Evolutionary conservation across 257 asterid species (phyloP).

Genomic region (Petunia axillaris): DNA sequence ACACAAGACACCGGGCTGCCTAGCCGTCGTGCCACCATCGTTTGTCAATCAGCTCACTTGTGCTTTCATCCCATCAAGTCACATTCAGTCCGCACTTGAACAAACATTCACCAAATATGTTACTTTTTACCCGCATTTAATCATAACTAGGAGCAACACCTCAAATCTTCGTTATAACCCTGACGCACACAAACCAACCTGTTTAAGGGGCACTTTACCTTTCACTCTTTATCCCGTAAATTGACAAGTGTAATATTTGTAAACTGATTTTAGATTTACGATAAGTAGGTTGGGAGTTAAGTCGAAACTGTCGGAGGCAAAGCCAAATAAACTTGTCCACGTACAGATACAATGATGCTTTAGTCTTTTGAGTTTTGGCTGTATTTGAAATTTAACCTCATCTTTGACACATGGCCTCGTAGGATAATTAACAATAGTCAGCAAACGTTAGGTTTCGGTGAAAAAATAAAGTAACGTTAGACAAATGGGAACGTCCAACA

Average conservation of each 20-base stretch:
- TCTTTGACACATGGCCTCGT: conserved; percentile 8
- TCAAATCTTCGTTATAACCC: too few species aligned
- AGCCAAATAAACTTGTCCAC: not conserved
- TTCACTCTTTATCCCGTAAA: not conserved
- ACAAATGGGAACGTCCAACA: conserved; percentile 21
- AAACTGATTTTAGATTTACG: not conserved
- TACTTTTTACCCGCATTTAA: too few species aligned
- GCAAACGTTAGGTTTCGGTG: not conserved
- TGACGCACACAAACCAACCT: too few species aligned
- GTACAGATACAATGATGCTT: conserved; percentile 1
- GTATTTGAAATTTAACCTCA: not conserved
- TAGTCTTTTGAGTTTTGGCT: not conserved
- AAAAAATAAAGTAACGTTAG: too few species aligned
- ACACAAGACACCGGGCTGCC: too few species aligned
- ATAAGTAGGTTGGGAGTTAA: not conserved
- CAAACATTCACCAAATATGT: too few species aligned
- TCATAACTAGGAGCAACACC: too few species aligned
- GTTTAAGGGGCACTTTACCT: not conserved
- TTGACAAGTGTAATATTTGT: not conserved
- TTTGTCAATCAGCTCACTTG: too few species aligned
- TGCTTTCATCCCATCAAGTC: too few species aligned
- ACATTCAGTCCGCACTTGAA: too few species aligned
- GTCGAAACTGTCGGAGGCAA: not conserved
- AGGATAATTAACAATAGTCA: not conserved
- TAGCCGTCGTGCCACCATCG: too few species aligned